Evolutionary conservation across 2,329 filamentous ascomycete genomes (phyloP), one percentile per base, ranked within the genome.

Genomic region (Huntiella omanensis): DNA sequence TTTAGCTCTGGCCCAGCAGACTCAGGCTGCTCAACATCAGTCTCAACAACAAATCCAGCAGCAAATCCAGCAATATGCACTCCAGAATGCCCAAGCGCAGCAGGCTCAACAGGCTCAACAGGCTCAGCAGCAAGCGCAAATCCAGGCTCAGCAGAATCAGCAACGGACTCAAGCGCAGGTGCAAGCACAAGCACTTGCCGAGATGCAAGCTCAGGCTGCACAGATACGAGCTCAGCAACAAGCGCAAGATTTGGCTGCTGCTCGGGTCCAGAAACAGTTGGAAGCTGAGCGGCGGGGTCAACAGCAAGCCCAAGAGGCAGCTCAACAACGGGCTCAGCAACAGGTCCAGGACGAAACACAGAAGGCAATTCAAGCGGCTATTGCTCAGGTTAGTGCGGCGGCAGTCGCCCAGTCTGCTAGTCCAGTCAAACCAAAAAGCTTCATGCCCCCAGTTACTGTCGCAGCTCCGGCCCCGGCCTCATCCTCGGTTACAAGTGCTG

Each of bases 101-200:
- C n/a, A n/a, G n/a, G n/a, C n/a, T n/a, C n/a, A 28, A 8, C 22
- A 28, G 22, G 22, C 22, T 8, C 22, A 28, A 28, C 22, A 28
- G 8, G 28, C 39, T 41, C 15, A 19, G 7, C 39, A 41, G 16
- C 39, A 41, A 32, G 35, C 36, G 4, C 44, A 46, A 19, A 40
- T 28, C 4, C 22, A 40, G 17, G 16, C 34, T 5, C 46, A 41
- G 33, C 46, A 11, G 16, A 19, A 12, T 33, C 45, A 12, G 22
- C n/a, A 13, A 32, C 22, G 45, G 15, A 40, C 48, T 16, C 43
- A 46, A 19, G 32, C 40, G 7, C 46, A 48, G 17, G 32, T 42
- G 8, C 48, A 51, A 13, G 47, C 54, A 32, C 56, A 55, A 38
- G 46, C 52, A 42, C 43, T 48, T 45, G 50, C 37, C 50, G 45